Evolutionary conservation across 306 rosid species (phyloP).

Genomic region (Rosa multiflora): DNA sequence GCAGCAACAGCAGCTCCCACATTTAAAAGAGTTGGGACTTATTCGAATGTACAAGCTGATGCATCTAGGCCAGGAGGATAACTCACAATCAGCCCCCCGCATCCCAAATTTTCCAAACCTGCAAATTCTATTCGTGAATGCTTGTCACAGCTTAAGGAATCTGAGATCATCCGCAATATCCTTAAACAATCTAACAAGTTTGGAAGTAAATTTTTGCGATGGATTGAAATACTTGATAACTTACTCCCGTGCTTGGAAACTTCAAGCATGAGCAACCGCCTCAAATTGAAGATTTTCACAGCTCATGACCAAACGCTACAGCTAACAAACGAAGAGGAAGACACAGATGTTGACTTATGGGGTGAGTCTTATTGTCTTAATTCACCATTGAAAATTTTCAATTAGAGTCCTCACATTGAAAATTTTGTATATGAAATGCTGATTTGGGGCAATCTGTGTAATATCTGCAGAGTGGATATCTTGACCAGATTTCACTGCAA

Average conservation of each 20-base stretch:
- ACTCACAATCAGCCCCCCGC: too few relatives aligned
- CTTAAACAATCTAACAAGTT: too few relatives aligned
- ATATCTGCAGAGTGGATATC: too few relatives aligned
- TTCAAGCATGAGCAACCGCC: neutral
- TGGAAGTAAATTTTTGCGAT: neutral
- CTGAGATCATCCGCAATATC: too few relatives aligned
- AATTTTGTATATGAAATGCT: too few relatives aligned
- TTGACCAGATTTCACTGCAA: too few relatives aligned
- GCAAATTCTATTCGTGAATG: too few relatives aligned
- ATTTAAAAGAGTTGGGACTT: neutral
- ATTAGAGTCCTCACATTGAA: too few relatives aligned
- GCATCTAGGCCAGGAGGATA: neutral
- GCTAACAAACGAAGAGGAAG: neutral
- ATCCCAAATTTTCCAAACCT: too few relatives aligned
- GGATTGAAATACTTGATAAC: too few relatives aligned
- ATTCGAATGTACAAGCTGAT: neutral
- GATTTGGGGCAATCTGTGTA: too few relatives aligned
- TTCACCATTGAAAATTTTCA: neutral
- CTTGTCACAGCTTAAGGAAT: too few relatives aligned
- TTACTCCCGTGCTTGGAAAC: neutral
- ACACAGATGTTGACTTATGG: neutral
- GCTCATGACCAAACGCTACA: neutral
- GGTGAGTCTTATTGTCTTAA: neutral
- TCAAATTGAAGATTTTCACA: neutral
- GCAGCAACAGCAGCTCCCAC: neutral